A percentile compares a stretch with the other conserved stretches of the same genome.
Evolutionary conservation across 495 filamentous ascomycete species (phyloP).

Genomic region (Podospora sp.): DNA sequence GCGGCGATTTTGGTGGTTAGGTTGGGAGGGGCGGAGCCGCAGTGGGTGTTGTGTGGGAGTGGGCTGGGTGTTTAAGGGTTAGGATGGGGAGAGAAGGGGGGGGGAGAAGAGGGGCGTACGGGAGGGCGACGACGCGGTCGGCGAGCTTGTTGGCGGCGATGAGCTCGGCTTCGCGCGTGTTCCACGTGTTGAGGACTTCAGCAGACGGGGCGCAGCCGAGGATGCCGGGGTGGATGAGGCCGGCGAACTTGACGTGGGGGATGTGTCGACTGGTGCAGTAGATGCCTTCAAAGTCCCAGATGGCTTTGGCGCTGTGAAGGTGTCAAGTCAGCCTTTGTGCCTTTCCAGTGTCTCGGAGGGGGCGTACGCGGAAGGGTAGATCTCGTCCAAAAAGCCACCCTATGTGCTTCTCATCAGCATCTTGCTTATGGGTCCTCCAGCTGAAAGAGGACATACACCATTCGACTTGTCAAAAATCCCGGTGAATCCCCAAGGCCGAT

Average conservation of each 20-base stretch:
- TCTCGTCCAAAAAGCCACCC: constrained; percentile 88
- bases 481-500: constrained; percentile 90
- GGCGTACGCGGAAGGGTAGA: constrained; percentile 77
- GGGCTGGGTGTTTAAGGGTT: constrained; percentile 44
- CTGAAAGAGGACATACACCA: constrained; percentile 46
- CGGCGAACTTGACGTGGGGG: constrained; percentile 82
- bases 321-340: not conserved
- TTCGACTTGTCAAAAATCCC: constrained; percentile 83
- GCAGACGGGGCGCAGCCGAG: constrained; percentile 86
- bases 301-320: constrained; percentile 76
- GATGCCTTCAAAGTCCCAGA: constrained; percentile 98
- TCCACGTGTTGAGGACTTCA: constrained; percentile 68
- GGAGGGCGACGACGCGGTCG: constrained; percentile 79
- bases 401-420: constrained; percentile 7
- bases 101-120: constrained; percentile 34
- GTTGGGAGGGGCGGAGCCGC: constrained; percentile 62
- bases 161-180: constrained; percentile 76
- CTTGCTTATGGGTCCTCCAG: not conserved
- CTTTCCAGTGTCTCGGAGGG: not conserved
- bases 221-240: constrained; percentile 94
- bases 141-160: constrained; percentile 64
- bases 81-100: not conserved
- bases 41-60: constrained; percentile 68
- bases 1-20: constrained; percentile 72
- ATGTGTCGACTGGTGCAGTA: constrained; percentile 90